Evolutionary conservation across 2,329 filamentous ascomycete species (phyloP), one percentile per base, ranked within the genome.

Genomic region (Apiospora koreana): DNA sequence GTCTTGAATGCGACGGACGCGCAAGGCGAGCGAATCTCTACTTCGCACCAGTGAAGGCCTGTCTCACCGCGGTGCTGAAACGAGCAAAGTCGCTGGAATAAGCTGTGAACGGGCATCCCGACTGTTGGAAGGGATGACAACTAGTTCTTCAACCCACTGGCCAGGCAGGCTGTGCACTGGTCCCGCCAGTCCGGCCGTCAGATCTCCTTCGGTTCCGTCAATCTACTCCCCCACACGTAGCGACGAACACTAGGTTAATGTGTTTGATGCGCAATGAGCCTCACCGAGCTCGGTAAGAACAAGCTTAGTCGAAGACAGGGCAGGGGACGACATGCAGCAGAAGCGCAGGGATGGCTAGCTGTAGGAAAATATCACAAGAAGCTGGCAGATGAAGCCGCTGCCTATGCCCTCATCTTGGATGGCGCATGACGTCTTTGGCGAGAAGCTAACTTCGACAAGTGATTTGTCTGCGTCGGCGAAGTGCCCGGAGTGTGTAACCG

Each of bases 221-320:
- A 31, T 35, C 31, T 62, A 38, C 28, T 23, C 54, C 54, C 50
- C 54, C 54, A 62, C 54, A 62, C 9, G 35, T 7, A 62, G 54
- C 54, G 54, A 38, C 31, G 31, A 62, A 62, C 54, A 38, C 54
- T 38, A 62, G 54, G 54, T n/a, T 38, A 62, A 38, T 38, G 31
- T 62, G 54, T 62, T 62, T 62, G 54, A 62, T 62, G 54, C 31
- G 54, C 54, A n/a, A 62, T 62, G 54, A 62, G 54, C 54, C 54
- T 62, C 54, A n/a, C 54, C 31, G 28, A 62, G 54, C 54, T 38
- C 31, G 31, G 54, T 14, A 38, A 38, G 54, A 4, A 62, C 54
- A 62, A n/a, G 54, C 54, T 10, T 62, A 38, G 31, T 16, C 54
- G 38, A 38, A 10, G 9, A 38, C 21, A 62, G 54, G 50, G 28